These are phyloP conservation scores for Piromyces sp. DNA, from an alignment of 192 early-diverging fungal genomes.

Conservation along the genomic window DNA sequence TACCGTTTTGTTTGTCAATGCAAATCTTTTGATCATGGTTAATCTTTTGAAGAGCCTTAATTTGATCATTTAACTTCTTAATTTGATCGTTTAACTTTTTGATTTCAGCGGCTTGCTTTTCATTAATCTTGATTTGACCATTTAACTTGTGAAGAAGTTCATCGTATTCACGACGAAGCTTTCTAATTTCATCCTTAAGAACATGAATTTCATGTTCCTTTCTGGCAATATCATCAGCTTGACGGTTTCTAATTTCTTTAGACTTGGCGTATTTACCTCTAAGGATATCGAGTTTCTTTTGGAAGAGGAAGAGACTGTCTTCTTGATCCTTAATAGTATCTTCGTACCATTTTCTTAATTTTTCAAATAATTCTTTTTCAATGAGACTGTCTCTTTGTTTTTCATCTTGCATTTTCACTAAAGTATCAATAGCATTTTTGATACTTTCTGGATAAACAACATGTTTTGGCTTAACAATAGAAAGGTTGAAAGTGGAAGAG, in stretches of 20 bases:
- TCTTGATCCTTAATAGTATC: not conserved
- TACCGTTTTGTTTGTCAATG: not conserved
- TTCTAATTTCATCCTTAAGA: not conserved
- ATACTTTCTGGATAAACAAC: not conserved
- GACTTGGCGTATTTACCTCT: not conserved
- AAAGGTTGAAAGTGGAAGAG: not conserved
- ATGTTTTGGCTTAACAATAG: not conserved
- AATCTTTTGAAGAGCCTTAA: not conserved
- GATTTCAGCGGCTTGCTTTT: not conserved
- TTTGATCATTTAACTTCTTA: not conserved
- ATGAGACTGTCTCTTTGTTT: not conserved
- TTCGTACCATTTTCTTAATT: not conserved
- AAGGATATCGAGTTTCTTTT: not conserved
- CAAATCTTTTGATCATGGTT: not conserved
- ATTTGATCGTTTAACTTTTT: not conserved
- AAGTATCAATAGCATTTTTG: not conserved
- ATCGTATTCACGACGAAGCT: not conserved
- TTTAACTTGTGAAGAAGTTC: not conserved
- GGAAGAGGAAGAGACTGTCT: not conserved
- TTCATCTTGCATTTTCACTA: not conserved
- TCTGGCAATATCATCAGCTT: not conserved
- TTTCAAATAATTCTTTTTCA: not conserved
- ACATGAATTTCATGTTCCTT: not conserved
- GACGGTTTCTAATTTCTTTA: not conserved
- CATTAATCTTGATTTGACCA: not conserved